Percentiles rank a stretch among this genome's conserved stretches.
Evolutionary conservation across 169 alveolate genomes (phyloP).

Genomic region (Cryptosporidium andersoni): DNA sequence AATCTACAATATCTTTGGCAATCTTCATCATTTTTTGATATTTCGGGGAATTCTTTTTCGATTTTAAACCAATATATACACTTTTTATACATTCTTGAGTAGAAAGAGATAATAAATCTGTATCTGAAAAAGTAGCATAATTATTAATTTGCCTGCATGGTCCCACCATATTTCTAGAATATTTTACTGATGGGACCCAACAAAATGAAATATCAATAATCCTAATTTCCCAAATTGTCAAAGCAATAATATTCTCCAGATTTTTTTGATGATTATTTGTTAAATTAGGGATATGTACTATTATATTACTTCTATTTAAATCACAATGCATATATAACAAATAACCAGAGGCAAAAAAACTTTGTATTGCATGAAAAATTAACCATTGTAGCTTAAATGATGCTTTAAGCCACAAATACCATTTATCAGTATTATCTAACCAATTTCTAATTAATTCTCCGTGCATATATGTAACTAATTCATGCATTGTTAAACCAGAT

Average conservation of each 20-base stretch:
- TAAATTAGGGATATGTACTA: slow-evolving; percentile 35
- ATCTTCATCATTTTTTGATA: slow-evolving; percentile 23
- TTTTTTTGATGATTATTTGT: slow-evolving; percentile 50
- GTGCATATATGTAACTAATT: slow-evolving; percentile 27
- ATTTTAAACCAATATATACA: slow-evolving; percentile 47
- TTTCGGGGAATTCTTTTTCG: slow-evolving; percentile 32
- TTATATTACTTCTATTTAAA: slow-evolving; percentile 57
- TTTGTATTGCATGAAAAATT: slow-evolving; percentile 41
- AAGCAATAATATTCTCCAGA: slow-evolving; percentile 17
- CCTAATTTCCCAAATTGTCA: slow-evolving; percentile 52
- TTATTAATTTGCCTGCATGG: slow-evolving; percentile 61
- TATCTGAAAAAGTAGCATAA: slow-evolving; percentile 48
- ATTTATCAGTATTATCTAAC: slow-evolving; percentile 40
- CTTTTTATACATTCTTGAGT: slow-evolving; percentile 20
- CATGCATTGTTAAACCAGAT: slow-evolving; percentile 54
- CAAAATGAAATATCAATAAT: slow-evolving; percentile 60
- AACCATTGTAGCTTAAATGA: slow-evolving; percentile 44
- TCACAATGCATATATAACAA: slow-evolving; percentile 68
- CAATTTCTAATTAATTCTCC: slow-evolving; percentile 11
- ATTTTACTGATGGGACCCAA: slow-evolving; percentile 50
- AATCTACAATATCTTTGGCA: slow-evolving; percentile 21
- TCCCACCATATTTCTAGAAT: slow-evolving; percentile 45
- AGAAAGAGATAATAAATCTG: slow-evolving; percentile 30
- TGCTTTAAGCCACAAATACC: slow-evolving; percentile 63
- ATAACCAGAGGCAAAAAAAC: slow-evolving; percentile 56